phyloP scores from a whole-genome alignment of 2,329 filamentous ascomycete genomes.

The Gnomoniopsis smithogilvyi region DNA sequence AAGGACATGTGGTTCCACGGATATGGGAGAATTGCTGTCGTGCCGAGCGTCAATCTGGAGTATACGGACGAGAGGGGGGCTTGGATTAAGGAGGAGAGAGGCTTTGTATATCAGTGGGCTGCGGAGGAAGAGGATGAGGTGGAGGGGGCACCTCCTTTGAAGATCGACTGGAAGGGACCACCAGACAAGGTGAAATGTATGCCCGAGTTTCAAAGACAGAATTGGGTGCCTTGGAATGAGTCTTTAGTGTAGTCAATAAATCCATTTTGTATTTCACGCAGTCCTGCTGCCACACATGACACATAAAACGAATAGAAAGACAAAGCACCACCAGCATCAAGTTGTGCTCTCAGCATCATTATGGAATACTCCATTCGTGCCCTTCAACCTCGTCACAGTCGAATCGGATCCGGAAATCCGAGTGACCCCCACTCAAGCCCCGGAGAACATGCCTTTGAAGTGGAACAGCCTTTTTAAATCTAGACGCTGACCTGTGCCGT shows the following conservation, averaged over 20 bases:
- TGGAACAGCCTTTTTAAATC: no score
- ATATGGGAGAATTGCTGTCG: constrained; percentile 50
- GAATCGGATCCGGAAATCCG: no score
- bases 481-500: no score
- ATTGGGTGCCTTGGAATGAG: constrained; percentile 35
- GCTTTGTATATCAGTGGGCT: constrained; percentile 36
- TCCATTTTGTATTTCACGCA: neutral
- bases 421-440: no score
- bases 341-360: no score
- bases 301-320: no score
- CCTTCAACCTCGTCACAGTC: no score
- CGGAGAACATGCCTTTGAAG: no score
- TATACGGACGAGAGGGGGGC: constrained; percentile 44
- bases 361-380: no score
- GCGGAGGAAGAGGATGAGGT: constrained; percentile 23
- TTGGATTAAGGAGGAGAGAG: constrained; percentile 43
- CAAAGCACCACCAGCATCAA: no score
- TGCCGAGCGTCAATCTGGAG: constrained; percentile 53
- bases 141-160: constrained; percentile 8
- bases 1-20: constrained; percentile 54
- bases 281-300: no score
- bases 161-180: constrained; percentile 38
- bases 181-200: constrained; percentile 43
- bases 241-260: neutral
- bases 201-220: constrained; percentile 34